Conservation (phyloP, 805 yeast genomes). For the Zygosaccharomyces bailii region DNA sequence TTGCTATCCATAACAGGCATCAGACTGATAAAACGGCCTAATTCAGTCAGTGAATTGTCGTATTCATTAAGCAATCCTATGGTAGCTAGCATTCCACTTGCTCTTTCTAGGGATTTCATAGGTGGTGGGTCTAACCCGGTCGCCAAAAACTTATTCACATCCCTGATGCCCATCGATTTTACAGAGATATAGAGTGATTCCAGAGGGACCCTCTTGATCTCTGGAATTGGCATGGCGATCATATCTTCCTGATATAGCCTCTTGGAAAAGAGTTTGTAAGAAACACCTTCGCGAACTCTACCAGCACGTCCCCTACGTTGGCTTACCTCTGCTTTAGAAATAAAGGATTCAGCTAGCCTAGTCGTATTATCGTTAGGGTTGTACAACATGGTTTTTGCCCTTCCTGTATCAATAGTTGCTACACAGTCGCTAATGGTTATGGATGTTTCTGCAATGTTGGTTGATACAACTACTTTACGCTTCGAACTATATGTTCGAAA, state of each 20-base stretch:
- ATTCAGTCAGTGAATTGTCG: constrained; percentile 54
- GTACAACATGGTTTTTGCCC: constrained; percentile 73
- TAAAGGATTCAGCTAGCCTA: constrained; percentile 74
- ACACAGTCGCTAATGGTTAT: constrained; percentile 95
- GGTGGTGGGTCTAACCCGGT: constrained; percentile 83
- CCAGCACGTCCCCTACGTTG: constrained; percentile 99
- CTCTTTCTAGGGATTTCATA: constrained; percentile 36
- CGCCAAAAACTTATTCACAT: constrained; percentile 65
- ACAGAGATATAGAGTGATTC: constrained; percentile 81
- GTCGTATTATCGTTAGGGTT: constrained; percentile 67
- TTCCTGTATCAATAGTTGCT: constrained; percentile 83
- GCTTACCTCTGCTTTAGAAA: constrained; percentile 81
- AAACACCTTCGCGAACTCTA: constrained; percentile 78
- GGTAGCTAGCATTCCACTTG: constrained; percentile 49
- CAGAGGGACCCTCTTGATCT: constrained; percentile 76
- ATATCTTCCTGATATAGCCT: constrained; percentile 53
- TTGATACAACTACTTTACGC: constrained; percentile 81
- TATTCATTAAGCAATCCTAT: constrained; percentile 64
- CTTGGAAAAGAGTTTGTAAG: constrained; percentile 74
- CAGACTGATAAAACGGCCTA: constrained; percentile 76
- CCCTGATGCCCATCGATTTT: constrained; percentile 79
- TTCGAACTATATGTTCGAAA: constrained; percentile 55
- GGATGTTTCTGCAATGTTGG: constrained; percentile 96
- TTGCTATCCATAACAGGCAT: constrained; percentile 80
- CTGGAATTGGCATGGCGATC: constrained; percentile 80